phyloP scores from a whole-genome alignment of 2,329 filamentous ascomycete species.

The Alternaria alternata region DNA sequence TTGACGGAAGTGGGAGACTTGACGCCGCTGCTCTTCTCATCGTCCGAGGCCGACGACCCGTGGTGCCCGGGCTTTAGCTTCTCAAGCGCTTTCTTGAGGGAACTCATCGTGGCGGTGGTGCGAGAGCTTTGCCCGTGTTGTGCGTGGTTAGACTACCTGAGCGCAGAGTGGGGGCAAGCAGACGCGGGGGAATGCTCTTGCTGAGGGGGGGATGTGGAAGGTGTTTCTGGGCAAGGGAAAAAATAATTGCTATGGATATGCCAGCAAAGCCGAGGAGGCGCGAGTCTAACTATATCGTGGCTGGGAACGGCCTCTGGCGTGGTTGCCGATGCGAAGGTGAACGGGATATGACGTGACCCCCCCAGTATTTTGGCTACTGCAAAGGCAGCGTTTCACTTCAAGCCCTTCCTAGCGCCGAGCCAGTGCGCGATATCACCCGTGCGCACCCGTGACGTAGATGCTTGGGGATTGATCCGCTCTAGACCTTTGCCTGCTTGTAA shows the following conservation, averaged over 20 bases:
- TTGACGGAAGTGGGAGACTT: conserved; percentile 41
- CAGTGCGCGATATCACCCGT: conserved; percentile 6
- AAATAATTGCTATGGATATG: neutral
- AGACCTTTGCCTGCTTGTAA: conserved; percentile 3
- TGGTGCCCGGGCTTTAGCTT: conserved; percentile 52
- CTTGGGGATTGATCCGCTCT: conserved; percentile 2
- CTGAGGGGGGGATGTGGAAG: neutral
- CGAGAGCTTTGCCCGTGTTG: conserved; percentile 33
- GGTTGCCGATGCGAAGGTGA: conserved; percentile 4
- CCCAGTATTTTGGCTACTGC: neutral
- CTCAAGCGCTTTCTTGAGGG: conserved; percentile 57
- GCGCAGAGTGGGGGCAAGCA: conserved; percentile 38
- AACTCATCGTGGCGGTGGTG: conserved; percentile 33
- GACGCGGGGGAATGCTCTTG: conserved; percentile 22
- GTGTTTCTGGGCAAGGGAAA: neutral
- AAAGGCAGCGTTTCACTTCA: conserved; percentile 4
- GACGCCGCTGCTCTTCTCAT: conserved; percentile 43
- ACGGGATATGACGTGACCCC: conserved; percentile 17
- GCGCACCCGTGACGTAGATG: conserved; percentile 16
- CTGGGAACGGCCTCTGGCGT: conserved; percentile 2
- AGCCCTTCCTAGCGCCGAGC: conserved; percentile 11
- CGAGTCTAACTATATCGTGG: conserved; percentile 11
- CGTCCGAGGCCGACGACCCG: conserved; percentile 45
- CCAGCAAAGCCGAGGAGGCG: neutral
- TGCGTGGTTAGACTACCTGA: conserved; percentile 38